These are phyloP conservation scores for Pyrus hybrid DNA, from an alignment of 331 rosid genomes.

Conservation along the genomic window DNA sequence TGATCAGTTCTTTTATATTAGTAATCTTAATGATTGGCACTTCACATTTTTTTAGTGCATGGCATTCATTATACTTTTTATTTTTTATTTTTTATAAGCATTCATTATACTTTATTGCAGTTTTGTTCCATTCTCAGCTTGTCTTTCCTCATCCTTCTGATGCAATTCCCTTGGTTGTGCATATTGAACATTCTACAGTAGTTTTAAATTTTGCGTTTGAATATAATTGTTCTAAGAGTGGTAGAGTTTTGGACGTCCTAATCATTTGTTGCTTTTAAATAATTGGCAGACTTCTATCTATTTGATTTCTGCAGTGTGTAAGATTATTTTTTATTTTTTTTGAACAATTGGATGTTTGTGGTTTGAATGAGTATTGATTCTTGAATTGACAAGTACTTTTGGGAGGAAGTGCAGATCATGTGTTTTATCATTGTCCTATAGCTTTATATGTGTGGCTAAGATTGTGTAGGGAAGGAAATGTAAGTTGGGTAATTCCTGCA, in stretches of 20 bases:
- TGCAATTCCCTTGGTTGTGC: background rate
- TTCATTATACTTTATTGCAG: background rate
- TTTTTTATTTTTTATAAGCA: background rate
- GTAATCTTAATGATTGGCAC: slow-evolving; percentile 9
- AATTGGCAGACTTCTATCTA: background rate
- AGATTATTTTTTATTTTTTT: background rate
- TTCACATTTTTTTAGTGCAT: slow-evolving; percentile 4
- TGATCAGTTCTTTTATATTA: too few relatives aligned
- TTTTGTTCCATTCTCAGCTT: slow-evolving; percentile 5
- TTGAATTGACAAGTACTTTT: background rate
- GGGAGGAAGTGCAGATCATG: background rate
- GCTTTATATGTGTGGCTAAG: background rate
- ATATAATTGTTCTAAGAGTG: too few relatives aligned
- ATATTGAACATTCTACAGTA: background rate
- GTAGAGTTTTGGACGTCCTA: background rate
- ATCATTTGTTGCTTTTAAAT: background rate
- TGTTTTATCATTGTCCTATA: background rate
- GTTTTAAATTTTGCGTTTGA: background rate
- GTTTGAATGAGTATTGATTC: background rate
- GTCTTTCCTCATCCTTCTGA: slow-evolving; percentile 9
- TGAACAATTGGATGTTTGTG: slow-evolving; percentile 1
- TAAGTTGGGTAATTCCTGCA: background rate
- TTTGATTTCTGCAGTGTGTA: background rate
- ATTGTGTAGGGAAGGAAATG: background rate
- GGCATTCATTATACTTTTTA: background rate